Percentiles rank a stretch among this genome's conserved stretches.
phyloP scores from a whole-genome alignment of 768 basidiomycete genomes.

The Baorangia bicolor region DNA sequence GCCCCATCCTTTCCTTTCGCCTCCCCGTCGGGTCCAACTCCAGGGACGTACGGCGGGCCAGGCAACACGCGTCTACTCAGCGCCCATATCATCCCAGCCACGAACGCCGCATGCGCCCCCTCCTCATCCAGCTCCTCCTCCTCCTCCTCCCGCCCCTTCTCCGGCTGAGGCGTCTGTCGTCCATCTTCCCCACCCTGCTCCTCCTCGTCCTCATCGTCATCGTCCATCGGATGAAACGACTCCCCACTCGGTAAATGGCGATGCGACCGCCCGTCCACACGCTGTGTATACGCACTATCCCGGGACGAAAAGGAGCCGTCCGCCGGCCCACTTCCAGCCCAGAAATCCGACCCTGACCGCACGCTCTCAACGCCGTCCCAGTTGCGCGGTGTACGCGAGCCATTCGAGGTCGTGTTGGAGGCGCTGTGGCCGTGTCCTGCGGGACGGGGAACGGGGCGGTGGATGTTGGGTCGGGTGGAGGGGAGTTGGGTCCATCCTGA shows the following conservation, averaged over 20 bases:
- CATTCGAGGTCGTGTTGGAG: conserved; percentile 19
- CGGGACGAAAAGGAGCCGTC: conserved; percentile 22
- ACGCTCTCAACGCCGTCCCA: conserved; percentile 42
- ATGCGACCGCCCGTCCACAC: conserved; percentile 5
- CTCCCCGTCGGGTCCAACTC: conserved; percentile 12
- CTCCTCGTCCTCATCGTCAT: conserved; percentile 23
- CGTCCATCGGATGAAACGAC: conserved; percentile 35
- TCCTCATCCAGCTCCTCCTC: conserved; percentile 62
- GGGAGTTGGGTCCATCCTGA: conserved; percentile 61
- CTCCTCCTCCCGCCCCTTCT: conserved; percentile 10
- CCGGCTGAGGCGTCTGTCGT: conserved; percentile 24
- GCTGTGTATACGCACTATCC: conserved; percentile 16
- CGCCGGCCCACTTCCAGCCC: conserved; percentile 45
- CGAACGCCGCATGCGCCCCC: conserved; percentile 78
- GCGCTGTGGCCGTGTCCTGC: conserved; percentile 19
- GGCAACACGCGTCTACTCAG: conserved; percentile 70
- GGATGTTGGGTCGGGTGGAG: not conserved
- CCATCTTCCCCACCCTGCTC: conserved; percentile 14
- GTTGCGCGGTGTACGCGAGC: conserved; percentile 2
- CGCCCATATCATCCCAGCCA: conserved; percentile 87
- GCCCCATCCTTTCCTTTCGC: conserved; percentile 36
- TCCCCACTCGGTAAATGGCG: conserved; percentile 22
- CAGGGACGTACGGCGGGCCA: conserved; percentile 73
- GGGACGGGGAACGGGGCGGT: not conserved
- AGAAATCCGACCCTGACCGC: conserved; percentile 75